Conservation (phyloP, 2,329 filamentous ascomycete genomes). For the Ascochyta rabiei region DNA sequence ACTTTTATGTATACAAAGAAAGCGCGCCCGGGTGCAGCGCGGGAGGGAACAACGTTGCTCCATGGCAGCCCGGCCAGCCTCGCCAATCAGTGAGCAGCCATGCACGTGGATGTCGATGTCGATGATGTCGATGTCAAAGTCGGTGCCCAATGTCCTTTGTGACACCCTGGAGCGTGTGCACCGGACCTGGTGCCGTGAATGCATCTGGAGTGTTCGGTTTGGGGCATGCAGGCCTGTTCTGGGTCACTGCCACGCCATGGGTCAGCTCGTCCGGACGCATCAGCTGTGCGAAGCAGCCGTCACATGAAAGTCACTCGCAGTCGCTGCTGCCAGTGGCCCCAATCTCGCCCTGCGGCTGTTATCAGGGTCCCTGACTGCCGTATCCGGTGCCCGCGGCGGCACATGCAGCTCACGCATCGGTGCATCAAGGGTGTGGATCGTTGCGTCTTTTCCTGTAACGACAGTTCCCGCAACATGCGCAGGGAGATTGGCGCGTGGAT, state of each 20-base stretch:
- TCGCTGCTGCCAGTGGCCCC: constrained; percentile 3
- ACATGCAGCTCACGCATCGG: constrained; percentile 18
- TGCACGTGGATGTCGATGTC: neutral
- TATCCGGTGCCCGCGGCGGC: constrained; percentile 18
- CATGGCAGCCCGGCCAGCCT: constrained; percentile 2
- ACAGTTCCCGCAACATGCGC: constrained; percentile 20
- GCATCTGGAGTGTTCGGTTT: neutral
- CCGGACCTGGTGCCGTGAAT: constrained; percentile 13
- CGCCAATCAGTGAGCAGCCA: constrained; percentile 3
- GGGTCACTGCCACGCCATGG: neutral
- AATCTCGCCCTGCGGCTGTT: constrained; percentile 16
- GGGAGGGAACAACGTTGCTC: constrained; percentile 12
- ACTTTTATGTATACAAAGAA: constrained; percentile 18
- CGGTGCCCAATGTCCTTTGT: neutral
- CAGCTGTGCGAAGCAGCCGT: constrained; percentile 12
- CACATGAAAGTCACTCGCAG: constrained; percentile 14
- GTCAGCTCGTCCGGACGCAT: constrained; percentile 5
- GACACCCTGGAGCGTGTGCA: constrained; percentile 6
- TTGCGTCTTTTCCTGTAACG: constrained; percentile 34
- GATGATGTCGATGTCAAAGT: neutral
- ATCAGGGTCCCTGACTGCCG: constrained; percentile 15
- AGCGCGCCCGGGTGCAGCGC: constrained; percentile 1
- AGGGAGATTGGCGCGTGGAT: constrained; percentile 19
- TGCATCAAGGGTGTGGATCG: constrained; percentile 23
- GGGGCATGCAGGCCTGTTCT: neutral